A percentile compares a stretch with the other conserved stretches of the same genome.
These are phyloP conservation scores for Russula lepida DNA, from an alignment of 768 basidiomycete species.

Conservation along the genomic window DNA sequence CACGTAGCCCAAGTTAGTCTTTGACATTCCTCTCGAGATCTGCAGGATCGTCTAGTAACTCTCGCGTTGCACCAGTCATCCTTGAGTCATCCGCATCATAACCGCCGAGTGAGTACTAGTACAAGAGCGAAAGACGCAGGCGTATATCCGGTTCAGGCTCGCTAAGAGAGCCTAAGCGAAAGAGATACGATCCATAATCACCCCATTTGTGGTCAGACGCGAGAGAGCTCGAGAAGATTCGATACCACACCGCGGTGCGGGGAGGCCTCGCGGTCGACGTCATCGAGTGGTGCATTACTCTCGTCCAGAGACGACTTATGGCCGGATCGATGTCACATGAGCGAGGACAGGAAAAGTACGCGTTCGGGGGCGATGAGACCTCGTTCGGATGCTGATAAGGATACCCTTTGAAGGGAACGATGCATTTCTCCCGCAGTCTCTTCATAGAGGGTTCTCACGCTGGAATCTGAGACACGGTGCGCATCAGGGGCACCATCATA, in stretches of 20 bases:
- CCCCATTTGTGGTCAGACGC: neutral
- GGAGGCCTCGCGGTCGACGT: neutral
- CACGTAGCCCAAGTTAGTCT: slow-evolving; percentile 31
- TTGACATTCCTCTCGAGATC: slow-evolving; percentile 47
- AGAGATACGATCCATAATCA: neutral
- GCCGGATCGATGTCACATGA: neutral
- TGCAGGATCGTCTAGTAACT: slow-evolving; percentile 44
- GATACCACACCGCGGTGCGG: slow-evolving; percentile 8
- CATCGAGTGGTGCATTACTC: neutral
- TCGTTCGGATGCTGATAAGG: slow-evolving; percentile 16
- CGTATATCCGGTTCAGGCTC: slow-evolving; percentile 1
- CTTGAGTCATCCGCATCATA: slow-evolving; percentile 62
- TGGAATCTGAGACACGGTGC: slow-evolving; percentile 10
- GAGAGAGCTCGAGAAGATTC: slow-evolving; percentile 14
- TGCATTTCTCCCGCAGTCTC: slow-evolving; percentile 8
- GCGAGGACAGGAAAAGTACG: neutral
- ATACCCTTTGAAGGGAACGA: slow-evolving; percentile 5
- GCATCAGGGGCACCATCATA: neutral
- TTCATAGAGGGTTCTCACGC: slow-evolving; percentile 11
- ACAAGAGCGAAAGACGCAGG: slow-evolving; percentile 14
- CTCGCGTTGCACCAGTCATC: slow-evolving; percentile 46
- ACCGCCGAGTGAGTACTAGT: slow-evolving; percentile 18
- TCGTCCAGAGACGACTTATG: neutral
- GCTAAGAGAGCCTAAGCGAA: neutral
- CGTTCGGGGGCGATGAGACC: neutral